Evolutionary conservation across 2,329 filamentous ascomycete genomes (phyloP).

Genomic region (Trichoderma sp.): DNA sequence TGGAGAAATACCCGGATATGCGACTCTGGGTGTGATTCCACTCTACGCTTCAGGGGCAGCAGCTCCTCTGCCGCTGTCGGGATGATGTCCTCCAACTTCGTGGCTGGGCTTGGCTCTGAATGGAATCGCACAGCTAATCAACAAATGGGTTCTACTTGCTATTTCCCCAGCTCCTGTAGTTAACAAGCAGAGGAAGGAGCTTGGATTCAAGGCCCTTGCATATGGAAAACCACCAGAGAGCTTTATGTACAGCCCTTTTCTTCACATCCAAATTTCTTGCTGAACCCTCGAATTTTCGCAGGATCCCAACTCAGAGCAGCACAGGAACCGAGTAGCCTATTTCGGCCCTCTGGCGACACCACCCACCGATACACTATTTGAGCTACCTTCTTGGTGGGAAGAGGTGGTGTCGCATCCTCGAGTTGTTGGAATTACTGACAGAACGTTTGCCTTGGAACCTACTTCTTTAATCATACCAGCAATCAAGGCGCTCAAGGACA

Average conservation of each 20-base stretch:
- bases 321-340: conserved; percentile 26
- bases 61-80: conserved; percentile 33
- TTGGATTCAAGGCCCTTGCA: conserved; percentile 30
- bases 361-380: conserved; percentile 6
- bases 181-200: conserved; percentile 30
- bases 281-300: conserved; percentile 33
- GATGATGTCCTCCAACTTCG: conserved; percentile 30
- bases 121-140: conserved; percentile 27
- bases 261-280: conserved; percentile 40
- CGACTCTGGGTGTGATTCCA: conserved; percentile 40
- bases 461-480: conserved; percentile 37
- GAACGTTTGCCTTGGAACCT: conserved; percentile 37
- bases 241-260: conserved; percentile 36
- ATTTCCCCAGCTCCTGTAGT: conserved; percentile 29
- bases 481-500: conserved; percentile 32
- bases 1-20: conserved; percentile 35
- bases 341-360: conserved; percentile 37
- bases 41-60: conserved; percentile 33
- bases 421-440: conserved; percentile 39
- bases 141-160: conserved; percentile 29
- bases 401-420: conserved; percentile 27
- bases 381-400: conserved; percentile 35
- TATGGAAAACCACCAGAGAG: conserved; percentile 32
- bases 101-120: conserved; percentile 29
- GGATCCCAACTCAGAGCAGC: conserved; percentile 25